phyloP scores from a whole-genome alignment of 805 yeast genomes.

The Candida nonsorbophila region DNA sequence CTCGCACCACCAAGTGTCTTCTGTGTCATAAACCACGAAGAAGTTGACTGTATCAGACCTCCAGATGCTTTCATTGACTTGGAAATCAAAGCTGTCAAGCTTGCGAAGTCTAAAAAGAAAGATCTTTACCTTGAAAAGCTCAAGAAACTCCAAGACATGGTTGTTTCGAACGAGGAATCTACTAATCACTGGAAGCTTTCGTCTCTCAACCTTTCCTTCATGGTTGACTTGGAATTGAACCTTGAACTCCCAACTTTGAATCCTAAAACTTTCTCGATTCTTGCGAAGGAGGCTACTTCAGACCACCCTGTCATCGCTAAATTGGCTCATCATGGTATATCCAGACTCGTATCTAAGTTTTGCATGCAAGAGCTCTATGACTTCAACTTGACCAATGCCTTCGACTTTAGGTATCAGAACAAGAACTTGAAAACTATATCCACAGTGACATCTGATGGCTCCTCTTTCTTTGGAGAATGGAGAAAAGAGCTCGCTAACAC shows the following conservation, averaged over 20 bases:
- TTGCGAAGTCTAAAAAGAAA: constrained; percentile 62
- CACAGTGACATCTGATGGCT: constrained; percentile 25
- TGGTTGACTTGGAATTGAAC: constrained; percentile 50
- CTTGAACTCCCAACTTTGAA: constrained; percentile 42
- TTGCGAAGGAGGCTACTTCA: constrained; percentile 45
- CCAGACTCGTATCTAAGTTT: constrained; percentile 46
- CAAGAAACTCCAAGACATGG: constrained; percentile 34
- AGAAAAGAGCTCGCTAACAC: constrained; percentile 46
- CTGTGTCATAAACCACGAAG: constrained; percentile 45
- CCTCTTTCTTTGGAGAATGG: constrained; percentile 40
- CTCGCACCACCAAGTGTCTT: constrained; percentile 29
- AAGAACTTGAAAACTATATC: constrained; percentile 37
- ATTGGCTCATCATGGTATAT: constrained; percentile 54
- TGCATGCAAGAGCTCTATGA: constrained; percentile 39
- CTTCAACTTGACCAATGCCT: constrained; percentile 43
- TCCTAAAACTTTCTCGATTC: constrained; percentile 32
- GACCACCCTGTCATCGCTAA: constrained; percentile 67
- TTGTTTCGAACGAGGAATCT: constrained; percentile 18
- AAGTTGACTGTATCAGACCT: constrained; percentile 49
- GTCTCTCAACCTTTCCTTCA: constrained; percentile 42
- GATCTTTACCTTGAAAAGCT: constrained; percentile 35
- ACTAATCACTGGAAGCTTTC: constrained; percentile 55
- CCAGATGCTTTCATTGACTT: constrained; percentile 53
- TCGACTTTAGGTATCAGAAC: constrained; percentile 28
- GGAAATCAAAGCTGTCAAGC: constrained; percentile 53